A percentile compares a stretch with the other conserved stretches of the same genome.
Conservation (phyloP, 2,329 filamentous ascomycete species). For the Colletotrichum sublineola region DNA sequence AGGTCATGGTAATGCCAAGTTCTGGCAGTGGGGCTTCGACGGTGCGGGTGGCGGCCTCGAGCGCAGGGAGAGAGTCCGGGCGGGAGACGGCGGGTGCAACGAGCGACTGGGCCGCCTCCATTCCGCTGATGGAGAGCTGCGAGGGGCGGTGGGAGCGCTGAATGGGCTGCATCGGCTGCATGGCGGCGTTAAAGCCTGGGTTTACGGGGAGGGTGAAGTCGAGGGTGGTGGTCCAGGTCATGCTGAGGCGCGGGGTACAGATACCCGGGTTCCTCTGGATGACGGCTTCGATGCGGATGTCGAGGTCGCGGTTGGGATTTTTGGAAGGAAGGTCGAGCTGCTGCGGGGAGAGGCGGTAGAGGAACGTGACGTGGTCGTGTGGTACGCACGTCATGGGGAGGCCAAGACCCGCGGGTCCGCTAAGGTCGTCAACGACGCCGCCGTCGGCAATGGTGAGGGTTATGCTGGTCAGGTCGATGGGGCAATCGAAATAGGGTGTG, state of each 20-base stretch:
- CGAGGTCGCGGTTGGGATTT: conserved; percentile 65
- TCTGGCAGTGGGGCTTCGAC: conserved; percentile 65
- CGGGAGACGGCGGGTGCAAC: conserved; percentile 69
- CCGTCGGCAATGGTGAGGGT: conserved; percentile 70
- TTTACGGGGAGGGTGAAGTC: conserved; percentile 78
- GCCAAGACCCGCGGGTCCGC: conserved; percentile 60
- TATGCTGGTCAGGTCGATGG: conserved; percentile 72
- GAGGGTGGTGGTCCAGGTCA: conserved; percentile 77
- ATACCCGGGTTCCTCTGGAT: conserved; percentile 67
- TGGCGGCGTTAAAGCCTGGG: conserved; percentile 70
- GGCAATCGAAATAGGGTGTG: conserved; percentile 76
- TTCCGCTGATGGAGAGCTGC: conserved; percentile 72
- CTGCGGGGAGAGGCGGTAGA: conserved; percentile 73
- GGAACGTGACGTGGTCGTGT: conserved; percentile 80
- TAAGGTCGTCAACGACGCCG: conserved; percentile 71
- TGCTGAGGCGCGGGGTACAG: conserved; percentile 72
- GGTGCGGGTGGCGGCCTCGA: conserved; percentile 66
- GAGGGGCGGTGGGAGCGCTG: conserved; percentile 73
- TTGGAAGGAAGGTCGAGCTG: conserved; percentile 60
- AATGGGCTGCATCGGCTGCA: conserved; percentile 69
- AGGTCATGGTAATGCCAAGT: conserved; percentile 81
- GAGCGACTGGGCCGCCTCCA: conserved; percentile 66
- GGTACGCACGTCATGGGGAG: conserved; percentile 74
- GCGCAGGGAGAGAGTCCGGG: conserved; percentile 71
- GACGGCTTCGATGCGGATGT: conserved; percentile 72